A percentile compares a stretch with the other conserved stretches of the same genome.
Evolutionary conservation across 306 rosid species (phyloP).

Genomic region (Adenanthera pavonina): DNA sequence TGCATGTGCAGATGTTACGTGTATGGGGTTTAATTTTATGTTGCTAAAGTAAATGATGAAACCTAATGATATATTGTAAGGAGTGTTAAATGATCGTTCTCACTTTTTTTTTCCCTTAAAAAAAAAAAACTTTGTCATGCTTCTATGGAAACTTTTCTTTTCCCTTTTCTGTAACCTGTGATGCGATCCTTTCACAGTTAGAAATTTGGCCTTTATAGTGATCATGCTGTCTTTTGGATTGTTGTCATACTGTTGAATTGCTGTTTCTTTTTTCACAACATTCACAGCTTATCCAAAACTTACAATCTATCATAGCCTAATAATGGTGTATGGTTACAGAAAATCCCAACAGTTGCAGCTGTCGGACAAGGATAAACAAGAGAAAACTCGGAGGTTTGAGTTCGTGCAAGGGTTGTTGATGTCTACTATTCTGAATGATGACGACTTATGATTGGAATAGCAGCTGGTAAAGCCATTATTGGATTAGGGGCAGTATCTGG

Average conservation of each 20-base stretch:
- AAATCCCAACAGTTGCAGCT: slow-evolving; percentile 45
- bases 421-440: slow-evolving; percentile 74
- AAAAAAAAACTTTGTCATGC: neutral
- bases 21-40: slow-evolving; percentile 11
- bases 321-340: slow-evolving; percentile 54
- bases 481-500: slow-evolving; percentile 46
- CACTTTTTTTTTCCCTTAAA: neutral
- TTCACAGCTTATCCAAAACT: neutral
- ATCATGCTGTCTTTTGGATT: slow-evolving; percentile 15
- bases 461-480: slow-evolving; percentile 24
- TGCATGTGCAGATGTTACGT: slow-evolving; percentile 3
- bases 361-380: slow-evolving; percentile 69
- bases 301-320: slow-evolving; percentile 28
- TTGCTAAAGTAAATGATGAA: slow-evolving; percentile 2
- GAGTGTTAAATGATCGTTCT: slow-evolving; percentile 20
- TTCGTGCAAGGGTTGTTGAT: slow-evolving; percentile 80
- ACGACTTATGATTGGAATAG: slow-evolving; percentile 50
- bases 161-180: neutral
- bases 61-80: neutral
- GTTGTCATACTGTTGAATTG: neutral
- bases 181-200: slow-evolving; percentile 4
- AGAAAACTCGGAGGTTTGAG: slow-evolving; percentile 73
- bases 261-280: neutral
- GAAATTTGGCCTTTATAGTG: neutral
- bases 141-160: neutral